Evolutionary conservation across 2,329 filamentous ascomycete genomes (phyloP), one percentile per base, ranked within the genome.

Genomic region (Penicillium hordei): DNA sequence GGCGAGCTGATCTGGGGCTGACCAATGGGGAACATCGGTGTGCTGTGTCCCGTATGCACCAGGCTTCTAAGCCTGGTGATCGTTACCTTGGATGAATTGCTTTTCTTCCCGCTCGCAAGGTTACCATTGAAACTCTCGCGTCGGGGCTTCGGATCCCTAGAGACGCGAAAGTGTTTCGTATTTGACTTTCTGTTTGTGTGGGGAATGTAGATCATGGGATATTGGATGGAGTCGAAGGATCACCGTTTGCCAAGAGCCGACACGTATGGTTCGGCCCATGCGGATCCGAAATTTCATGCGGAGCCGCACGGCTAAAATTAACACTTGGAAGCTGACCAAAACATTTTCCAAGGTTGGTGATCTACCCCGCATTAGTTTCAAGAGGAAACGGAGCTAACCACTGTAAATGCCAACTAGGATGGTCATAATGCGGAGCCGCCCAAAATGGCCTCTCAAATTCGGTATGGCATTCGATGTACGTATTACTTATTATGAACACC

Each of bases 231-330:
- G 42, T 43, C 5, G 15, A 15, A 40, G 17, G 23, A 44, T 44
- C 17, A 4, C 42, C 5, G 6, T 17, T 27, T 44, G 42, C 49
- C 49, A 42, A 34, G 38, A 23, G 21, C 1, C 17, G 27, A 44
- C 31, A 3, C 12, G 44, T 31, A 12, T 23, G 27, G 25, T 15
- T 34, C 34, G 21, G 19, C n/a, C n/a, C 33, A 39, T 54, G 50
- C 49, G 53, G 49, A 34, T 48, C 49, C 44, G 53, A 42, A 46
- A 38, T 27, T 25, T 39, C 31, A 44, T 60, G 58, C 58, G 58
- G 58, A 59, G 21, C 58, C 55, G 58, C 58, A 59, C 31, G 17
- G 31, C 12, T 23, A 33, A 38, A 50, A 21, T 19, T 27, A 25
- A 5, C 12, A 3, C 29, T 31, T 33, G 31, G 12, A 49, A 40